Evolutionary conservation across 1,284 basidiomycete species (phyloP).

Genomic region (Dichomitus squalens): DNA sequence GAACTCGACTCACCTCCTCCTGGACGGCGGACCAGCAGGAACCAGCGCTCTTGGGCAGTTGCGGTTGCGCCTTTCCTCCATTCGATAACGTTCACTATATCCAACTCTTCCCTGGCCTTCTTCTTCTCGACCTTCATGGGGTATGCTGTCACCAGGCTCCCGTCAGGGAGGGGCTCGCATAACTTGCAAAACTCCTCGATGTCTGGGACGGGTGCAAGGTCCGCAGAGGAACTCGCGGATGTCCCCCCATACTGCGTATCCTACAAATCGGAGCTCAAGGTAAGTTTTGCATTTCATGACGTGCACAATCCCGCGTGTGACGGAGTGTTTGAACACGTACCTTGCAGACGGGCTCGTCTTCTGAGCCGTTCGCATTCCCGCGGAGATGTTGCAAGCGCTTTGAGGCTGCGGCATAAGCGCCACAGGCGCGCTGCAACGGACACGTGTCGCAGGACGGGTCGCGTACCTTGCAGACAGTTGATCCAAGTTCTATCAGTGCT

Average conservation of each 20-base stretch:
- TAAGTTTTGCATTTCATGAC: constrained; percentile 12
- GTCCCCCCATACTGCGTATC: constrained; percentile 16
- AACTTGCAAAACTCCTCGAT: constrained; percentile 78
- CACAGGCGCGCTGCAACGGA: constrained; percentile 70
- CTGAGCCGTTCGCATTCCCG: constrained; percentile 12
- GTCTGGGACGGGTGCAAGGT: constrained; percentile 40
- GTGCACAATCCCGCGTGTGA: not conserved
- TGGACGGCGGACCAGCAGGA: constrained; percentile 81
- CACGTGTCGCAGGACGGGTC: constrained; percentile 76
- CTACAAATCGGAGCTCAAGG: constrained; percentile 10
- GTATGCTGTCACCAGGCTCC: constrained; percentile 63
- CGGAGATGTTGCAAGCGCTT: not conserved
- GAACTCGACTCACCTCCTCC: constrained; percentile 64
- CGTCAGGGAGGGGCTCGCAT: constrained; percentile 67
- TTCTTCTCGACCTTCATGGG: constrained; percentile 90
- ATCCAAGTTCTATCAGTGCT: constrained; percentile 86
- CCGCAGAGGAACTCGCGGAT: constrained; percentile 1
- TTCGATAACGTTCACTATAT: constrained; percentile 85
- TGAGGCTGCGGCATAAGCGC: constrained; percentile 50
- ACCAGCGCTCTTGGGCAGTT: constrained; percentile 47
- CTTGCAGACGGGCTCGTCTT: constrained; percentile 8
- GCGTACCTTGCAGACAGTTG: constrained; percentile 87
- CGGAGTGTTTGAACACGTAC: not conserved
- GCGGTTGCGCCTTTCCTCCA: constrained; percentile 50
- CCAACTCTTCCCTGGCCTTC: constrained; percentile 82